Evolutionary conservation across 495 filamentous ascomycete genomes (phyloP), one percentile per base, ranked within the genome.

Genomic region (Rusavskia elegans): DNA sequence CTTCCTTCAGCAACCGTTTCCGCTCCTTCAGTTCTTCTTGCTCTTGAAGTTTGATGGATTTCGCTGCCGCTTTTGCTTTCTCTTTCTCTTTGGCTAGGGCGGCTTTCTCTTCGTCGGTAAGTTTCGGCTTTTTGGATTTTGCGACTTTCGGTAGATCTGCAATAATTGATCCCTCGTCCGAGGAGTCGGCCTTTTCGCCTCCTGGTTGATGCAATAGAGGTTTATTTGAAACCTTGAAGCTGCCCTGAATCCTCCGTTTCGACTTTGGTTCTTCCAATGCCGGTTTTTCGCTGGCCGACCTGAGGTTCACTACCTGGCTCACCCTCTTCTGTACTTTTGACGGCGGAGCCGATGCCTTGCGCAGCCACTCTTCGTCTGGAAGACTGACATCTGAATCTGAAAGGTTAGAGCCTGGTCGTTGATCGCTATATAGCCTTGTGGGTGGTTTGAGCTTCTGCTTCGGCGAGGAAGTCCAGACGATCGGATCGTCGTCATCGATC

Each of bases 61-160:
- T 79, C 65, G 50, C 68, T 21, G 63, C 67, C 48, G 64, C 68
- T 38, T 71, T 70, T 29, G 77, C 74, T 60, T 63, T 71, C 45
- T 66, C 70, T 39, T 68, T 68, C 38, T 79, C 76, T 61, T 64
- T 72, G 16, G 70, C 71, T 35, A 79, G 78, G 0, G 75, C 79
- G 36, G 50, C 50, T 41, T 72, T 75, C 19, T 73, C 68, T 44
- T 62, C 65, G 0, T 60, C 59, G 19, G 63, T 68, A 16, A 56
- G 57, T 40, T 70, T 72, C 11, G 55, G 56, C 17, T 69, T 56
- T 29, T 63, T 68, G 46, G 63, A 63, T 11, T 59, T 13, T 51
- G 54, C 60, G 14, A 42, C n/a, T 21, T 23, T 39, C 13, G 40
- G 17, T 37, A 38, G 9, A 11, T 17, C 20, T 19, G 41, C 17